Evolutionary conservation across 2,329 filamentous ascomycete genomes (phyloP).

Genomic region (Canariomyces notabilis): DNA sequence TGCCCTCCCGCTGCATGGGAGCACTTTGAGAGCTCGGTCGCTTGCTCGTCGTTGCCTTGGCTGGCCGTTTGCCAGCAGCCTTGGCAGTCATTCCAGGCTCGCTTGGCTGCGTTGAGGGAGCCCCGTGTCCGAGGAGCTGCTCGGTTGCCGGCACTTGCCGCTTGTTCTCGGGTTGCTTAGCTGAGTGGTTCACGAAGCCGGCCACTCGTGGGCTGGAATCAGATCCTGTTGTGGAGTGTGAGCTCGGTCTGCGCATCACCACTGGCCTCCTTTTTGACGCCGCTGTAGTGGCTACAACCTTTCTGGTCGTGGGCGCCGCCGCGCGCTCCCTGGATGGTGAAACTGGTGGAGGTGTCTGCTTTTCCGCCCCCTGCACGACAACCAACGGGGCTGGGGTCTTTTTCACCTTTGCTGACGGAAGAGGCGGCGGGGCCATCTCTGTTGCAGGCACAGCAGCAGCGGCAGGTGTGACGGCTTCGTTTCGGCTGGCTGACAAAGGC

Average conservation of each 20-base stretch:
- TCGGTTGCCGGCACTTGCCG: not conserved
- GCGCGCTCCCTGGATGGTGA: slow-evolving; percentile 30
- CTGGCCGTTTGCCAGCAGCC: slow-evolving; percentile 45
- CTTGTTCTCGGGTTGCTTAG: slow-evolving; percentile 4
- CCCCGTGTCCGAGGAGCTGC: slow-evolving; percentile 7
- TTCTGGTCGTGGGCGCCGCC: slow-evolving; percentile 27
- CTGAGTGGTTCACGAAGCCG: slow-evolving; percentile 3
- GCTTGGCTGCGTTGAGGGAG: slow-evolving; percentile 13
- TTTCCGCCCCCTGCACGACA: slow-evolving; percentile 30
- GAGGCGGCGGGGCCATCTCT: slow-evolving; percentile 21
- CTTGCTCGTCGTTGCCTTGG: slow-evolving; percentile 11
- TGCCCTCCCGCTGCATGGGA: slow-evolving; percentile 1
- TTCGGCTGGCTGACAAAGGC: slow-evolving; percentile 22
- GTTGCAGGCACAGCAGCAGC: slow-evolving; percentile 20
- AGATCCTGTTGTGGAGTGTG: slow-evolving; percentile 39
- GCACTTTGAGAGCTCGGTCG: slow-evolving; percentile 10
- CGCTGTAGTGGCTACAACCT: slow-evolving; percentile 40
- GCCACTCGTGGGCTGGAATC: slow-evolving; percentile 16
- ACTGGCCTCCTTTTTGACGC: slow-evolving; percentile 42
- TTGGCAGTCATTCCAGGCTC: slow-evolving; percentile 35
- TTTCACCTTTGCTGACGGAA: slow-evolving; percentile 27
- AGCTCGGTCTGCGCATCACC: slow-evolving; percentile 43
- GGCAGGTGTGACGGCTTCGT: slow-evolving; percentile 12
- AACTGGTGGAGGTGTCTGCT: slow-evolving; percentile 23
- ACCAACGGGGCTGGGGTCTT: slow-evolving; percentile 37